Base-by-base conservation (phyloP, 2,329 filamentous ascomycete species). In the Fusarium dimerum region DNA sequence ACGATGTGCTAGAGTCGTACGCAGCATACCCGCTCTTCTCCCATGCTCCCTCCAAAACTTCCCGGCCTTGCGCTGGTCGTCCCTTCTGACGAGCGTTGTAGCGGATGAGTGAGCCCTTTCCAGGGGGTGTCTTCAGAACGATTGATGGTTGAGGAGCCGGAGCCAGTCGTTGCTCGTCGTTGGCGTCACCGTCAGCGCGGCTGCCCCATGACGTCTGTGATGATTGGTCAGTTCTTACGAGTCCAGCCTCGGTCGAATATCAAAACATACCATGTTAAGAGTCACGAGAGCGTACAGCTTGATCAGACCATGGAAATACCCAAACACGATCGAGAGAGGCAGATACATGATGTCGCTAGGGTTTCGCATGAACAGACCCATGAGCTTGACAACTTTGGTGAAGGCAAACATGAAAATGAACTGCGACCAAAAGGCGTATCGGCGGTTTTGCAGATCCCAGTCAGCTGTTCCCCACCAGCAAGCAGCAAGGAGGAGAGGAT, bases 201-300 rank as follows among this genome's bases (percentile, higher is more conserved):
- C 91, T 96, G 68, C 92, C 92, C 92, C 92, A 97, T 47, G 92
- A 93, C 42, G 92, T 97, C 92, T 97, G 68, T 29, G 47, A 20
- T 12, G 43, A 49, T 16, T 46, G 26, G 45, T 65, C 49, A 61
- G 61, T 40, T 40, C 36, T 48, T 40, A 34, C 46, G 32, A 32
- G 43, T 44, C 34, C 17, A 13, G 34, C 20, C 29, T 10, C n/a
- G 12, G n/a, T 10, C 20, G 47, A 51, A 30, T 20, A 42, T 53
- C 62, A 60, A 66, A 66, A 78, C 87, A 74, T 82, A 95, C 91
- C 84, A 89, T 87, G 68, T 88, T 87, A 62, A 92, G 83, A 52
- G 92, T 96, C 61, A 88, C 78, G 56, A 92, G 80, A 40, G 93
- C 92, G 67, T 93, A 93, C 57, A 96, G 79, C 78, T 97, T 97